Evolutionary conservation across 371 early-diverging fungal species (phyloP), one percentile per base, ranked within the genome.

Genomic region (Syncephalastrum monosporum): DNA sequence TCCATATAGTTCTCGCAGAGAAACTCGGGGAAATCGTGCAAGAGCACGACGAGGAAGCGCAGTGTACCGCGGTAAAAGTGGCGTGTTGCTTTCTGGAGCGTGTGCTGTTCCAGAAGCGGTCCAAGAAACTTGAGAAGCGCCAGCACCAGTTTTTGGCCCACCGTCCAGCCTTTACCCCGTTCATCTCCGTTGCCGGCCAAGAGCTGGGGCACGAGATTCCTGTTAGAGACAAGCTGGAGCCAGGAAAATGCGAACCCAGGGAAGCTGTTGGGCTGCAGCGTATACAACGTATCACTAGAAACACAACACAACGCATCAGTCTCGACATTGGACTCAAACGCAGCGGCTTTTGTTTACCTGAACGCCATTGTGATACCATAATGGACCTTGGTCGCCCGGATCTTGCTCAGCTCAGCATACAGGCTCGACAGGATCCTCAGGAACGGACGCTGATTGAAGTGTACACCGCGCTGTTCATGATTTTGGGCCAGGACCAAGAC

Each of bases 21-120:
- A 71, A 97, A 99, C 70, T 95, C 96, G 8, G 98, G 99, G 68
- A 93, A 96, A 67, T 99, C 99, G 70, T 96, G 98, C 53, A 97
- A 74, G 21, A 97, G 71, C 1, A 96, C 92, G 16, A 97, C 81
- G 16, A 97, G 67, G 27, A 96, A 86, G 7, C 97, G 86, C 10
- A 97, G 81, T 0, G 93, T 89, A 3, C 95, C 97, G 49, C 86
- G 86, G 78, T 97, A 97, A 51, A 97, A 80, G 23, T 89, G 72
- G 49, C 92, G 84, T 14, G 84, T 84, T 14, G 91, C 78, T 50
- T 80, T 82, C 45, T 79, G 72, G 2, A 85, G 66, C 58, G 83
- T 83, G 12, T 79, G 79, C 8, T 75, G 69, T 27, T 77, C 74
- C 57, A 96, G 68, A 60, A 94, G 86, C 21, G 96, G 95, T 15